These are phyloP conservation scores for Ophiostoma sp. DNA, from an alignment of 2,329 filamentous ascomycete species.

Conservation along the genomic window DNA sequence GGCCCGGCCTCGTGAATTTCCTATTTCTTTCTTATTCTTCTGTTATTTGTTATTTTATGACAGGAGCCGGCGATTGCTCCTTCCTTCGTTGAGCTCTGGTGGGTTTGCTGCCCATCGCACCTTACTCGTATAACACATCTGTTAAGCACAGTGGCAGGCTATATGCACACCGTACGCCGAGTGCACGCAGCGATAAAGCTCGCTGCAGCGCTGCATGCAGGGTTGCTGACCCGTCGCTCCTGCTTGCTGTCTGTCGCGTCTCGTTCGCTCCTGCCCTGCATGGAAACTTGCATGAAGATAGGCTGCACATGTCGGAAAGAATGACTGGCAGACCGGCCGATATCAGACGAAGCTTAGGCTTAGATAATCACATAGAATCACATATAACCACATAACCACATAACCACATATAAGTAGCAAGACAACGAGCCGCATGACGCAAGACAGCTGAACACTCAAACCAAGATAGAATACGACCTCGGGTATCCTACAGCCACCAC, in stretches of 20 bases:
- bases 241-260: not conserved
- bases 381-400: not conserved
- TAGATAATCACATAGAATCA: not conserved
- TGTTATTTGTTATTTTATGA: too few relatives aligned
- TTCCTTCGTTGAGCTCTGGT: not conserved
- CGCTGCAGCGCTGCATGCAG: not conserved
- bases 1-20: constrained; percentile 1
- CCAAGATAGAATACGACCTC: not conserved
- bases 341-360: not conserved
- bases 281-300: not conserved
- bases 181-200: not conserved
- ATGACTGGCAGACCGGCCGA: too few relatives aligned
- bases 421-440: not conserved
- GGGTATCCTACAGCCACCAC: not conserved
- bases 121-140: not conserved
- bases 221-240: not conserved
- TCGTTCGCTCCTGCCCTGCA: constrained; percentile 4
- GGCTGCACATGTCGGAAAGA: not conserved
- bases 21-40: too few relatives aligned
- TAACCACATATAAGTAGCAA: not conserved
- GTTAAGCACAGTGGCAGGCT: not conserved
- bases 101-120: not conserved
- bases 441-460: not conserved
- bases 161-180: not conserved
- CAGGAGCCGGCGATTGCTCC: constrained; percentile 3